phyloP scores from a whole-genome alignment of 371 early-diverging fungal genomes.

The Mucor mucedo region DNA sequence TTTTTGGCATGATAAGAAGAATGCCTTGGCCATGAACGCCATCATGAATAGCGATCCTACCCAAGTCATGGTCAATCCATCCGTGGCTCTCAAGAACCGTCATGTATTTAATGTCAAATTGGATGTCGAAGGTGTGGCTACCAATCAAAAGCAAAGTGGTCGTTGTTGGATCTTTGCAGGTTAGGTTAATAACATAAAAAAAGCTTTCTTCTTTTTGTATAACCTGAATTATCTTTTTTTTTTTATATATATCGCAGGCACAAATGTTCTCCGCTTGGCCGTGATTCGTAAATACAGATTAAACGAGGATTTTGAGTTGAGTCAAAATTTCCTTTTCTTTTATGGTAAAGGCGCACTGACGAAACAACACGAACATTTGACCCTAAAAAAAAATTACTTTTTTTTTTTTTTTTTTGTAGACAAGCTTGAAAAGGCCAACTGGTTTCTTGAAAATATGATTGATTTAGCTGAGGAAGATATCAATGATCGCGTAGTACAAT shows the following conservation, averaged over 20 bases:
- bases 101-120: constrained; percentile 69
- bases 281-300: constrained; percentile 64
- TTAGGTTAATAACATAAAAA: constrained; percentile 16
- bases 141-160: constrained; percentile 82
- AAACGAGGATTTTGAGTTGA: constrained; percentile 77
- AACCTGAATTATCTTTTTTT: background rate
- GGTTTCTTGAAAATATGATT: constrained; percentile 82
- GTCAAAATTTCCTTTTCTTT: constrained; percentile 82
- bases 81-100: constrained; percentile 37
- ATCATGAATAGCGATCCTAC: constrained; percentile 61
- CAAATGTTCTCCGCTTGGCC: constrained; percentile 46
- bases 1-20: constrained; percentile 70
- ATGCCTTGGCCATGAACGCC: constrained; percentile 69
- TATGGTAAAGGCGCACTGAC: constrained; percentile 59
- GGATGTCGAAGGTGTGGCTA: constrained; percentile 65
- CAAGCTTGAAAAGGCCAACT: constrained; percentile 83
- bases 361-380: background rate
- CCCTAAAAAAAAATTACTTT: too few relatives aligned
- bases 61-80: constrained; percentile 64
- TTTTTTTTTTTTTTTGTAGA: constrained; percentile 33
- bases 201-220: background rate
- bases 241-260: constrained; percentile 26
- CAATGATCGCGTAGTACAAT: constrained; percentile 76
- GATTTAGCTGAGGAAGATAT: constrained; percentile 67
- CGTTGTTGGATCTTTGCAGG: constrained; percentile 90